Conservation (phyloP, 345 rosid species). For the Salix koriyanagi region DNA sequence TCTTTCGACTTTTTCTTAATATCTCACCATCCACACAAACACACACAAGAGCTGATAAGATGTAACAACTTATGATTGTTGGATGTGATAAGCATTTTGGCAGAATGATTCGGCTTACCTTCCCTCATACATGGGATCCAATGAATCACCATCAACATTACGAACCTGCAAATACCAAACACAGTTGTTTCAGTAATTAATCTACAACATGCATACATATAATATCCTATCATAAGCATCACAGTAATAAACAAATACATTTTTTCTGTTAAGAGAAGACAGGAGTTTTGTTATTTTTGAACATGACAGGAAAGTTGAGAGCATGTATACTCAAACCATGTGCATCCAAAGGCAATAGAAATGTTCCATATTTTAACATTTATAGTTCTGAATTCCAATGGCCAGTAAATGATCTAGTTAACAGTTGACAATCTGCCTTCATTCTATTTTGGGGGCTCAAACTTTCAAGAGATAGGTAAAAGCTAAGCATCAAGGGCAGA, state of each 20-base stretch:
- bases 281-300: not conserved
- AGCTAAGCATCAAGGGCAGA: not conserved
- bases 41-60: not conserved
- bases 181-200: not conserved
- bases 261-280: not conserved
- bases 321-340: not conserved
- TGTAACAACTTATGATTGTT: not conserved
- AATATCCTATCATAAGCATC: not conserved
- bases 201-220: not conserved
- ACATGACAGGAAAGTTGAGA: not conserved
- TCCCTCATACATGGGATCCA: slow-evolving; percentile 85
- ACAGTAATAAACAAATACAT: not conserved
- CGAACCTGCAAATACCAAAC: slow-evolving; percentile 57
- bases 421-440: not conserved
- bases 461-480: not conserved
- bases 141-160: slow-evolving; percentile 55
- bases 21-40: not conserved
- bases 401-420: not conserved
- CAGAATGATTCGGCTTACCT: slow-evolving; percentile 40
- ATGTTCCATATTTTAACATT: not conserved
- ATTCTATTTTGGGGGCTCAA: not conserved
- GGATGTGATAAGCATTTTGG: not conserved
- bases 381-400: not conserved
- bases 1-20: not conserved
- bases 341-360: not conserved